A percentile compares a stretch with the other conserved stretches of the same genome.
Conservation (phyloP, 306 rosid genomes). For the Lotus japonicus region DNA sequence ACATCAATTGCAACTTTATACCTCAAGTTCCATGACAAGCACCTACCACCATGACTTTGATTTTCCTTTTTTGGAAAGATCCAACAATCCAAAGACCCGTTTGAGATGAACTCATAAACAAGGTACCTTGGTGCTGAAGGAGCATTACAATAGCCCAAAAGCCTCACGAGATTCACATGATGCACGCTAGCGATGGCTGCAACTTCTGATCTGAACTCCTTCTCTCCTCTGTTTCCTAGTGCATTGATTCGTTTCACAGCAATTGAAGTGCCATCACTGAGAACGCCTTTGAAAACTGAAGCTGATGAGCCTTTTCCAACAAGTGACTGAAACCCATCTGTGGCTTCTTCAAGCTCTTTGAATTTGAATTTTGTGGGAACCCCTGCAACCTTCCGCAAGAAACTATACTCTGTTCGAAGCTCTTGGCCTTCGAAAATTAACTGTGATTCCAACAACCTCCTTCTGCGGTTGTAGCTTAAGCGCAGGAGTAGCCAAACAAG, state of each 20-base stretch:
- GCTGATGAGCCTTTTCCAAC: slow-evolving; percentile 72
- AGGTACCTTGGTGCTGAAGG: slow-evolving; percentile 52
- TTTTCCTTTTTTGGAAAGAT: slow-evolving; percentile 38
- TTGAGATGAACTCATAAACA: slow-evolving; percentile 59
- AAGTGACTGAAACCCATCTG: slow-evolving; percentile 50
- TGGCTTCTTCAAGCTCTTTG: slow-evolving; percentile 77
- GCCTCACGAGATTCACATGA: slow-evolving; percentile 65
- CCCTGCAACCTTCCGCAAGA: slow-evolving; percentile 74
- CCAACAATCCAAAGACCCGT: slow-evolving; percentile 77
- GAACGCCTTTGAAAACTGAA: slow-evolving; percentile 74
- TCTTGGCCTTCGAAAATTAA: slow-evolving; percentile 53
- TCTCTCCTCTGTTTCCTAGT: slow-evolving; percentile 49
- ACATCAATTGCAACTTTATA: slow-evolving; percentile 62
- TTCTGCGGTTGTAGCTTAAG: slow-evolving; percentile 35
- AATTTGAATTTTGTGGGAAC: slow-evolving; percentile 64
- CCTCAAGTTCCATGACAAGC: slow-evolving; percentile 63
- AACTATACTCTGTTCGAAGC: slow-evolving; percentile 76
- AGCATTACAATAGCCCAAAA: slow-evolving; percentile 55
- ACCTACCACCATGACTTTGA: slow-evolving; percentile 28
- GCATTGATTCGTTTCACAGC: slow-evolving; percentile 64
- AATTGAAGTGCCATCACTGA: slow-evolving; percentile 60
- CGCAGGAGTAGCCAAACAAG: slow-evolving; percentile 36
- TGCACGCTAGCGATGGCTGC: slow-evolving; percentile 79
- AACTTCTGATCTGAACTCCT: slow-evolving; percentile 70
- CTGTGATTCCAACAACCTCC: slow-evolving; percentile 40